Evolutionary conservation across 805 yeast genomes (phyloP), one percentile per base, ranked within the genome.

Genomic region (Candida pseudoglaebosa): DNA sequence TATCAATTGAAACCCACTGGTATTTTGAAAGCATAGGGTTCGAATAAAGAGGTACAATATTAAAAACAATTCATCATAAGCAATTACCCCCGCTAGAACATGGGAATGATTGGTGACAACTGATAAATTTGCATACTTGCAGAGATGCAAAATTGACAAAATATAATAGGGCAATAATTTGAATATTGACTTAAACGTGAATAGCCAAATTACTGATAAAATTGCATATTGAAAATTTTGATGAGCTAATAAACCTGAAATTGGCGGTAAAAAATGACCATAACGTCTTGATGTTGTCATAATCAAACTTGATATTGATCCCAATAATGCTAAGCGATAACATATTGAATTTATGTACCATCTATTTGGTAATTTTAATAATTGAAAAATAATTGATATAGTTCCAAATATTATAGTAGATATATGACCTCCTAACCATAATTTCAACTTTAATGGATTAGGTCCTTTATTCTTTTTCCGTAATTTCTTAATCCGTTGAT

Each of bases 221-320:
- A 75, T 44, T 39, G 80, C 62, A 52, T 75, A 77, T 59, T 87
- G 96, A 67, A 84, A 84, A 56, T 85, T 84, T 48, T 78, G 87
- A 17, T 87, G 77, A 7, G 89, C 80, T 39, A 86, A 53, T 54
- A 89, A 64, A 4, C 80, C 77, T 40, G 74, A 73, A 53, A 78
- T 71, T 4, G 80, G 70, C 5, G 95, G 95, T 44, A 64, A 55
- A 37, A 73, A 67, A 20, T 68, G 63, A 17, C 80, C 80, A 62
- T 80, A 81, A 46, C 77, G 78, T 34, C 82, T 81, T 22, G 72
- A 50, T 37, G 78, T 64, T 1, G 86, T 71, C 31, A 80, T 62
- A 1, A 70, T 44, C 49, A 78, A 72, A 3, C 89, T 69, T 9
- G 62, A 37, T 26, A 75, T 53, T 1, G 79, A 73, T 12, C 90